Base-by-base conservation (phyloP, 129 eudicot species). In the Centella asiatica region DNA sequence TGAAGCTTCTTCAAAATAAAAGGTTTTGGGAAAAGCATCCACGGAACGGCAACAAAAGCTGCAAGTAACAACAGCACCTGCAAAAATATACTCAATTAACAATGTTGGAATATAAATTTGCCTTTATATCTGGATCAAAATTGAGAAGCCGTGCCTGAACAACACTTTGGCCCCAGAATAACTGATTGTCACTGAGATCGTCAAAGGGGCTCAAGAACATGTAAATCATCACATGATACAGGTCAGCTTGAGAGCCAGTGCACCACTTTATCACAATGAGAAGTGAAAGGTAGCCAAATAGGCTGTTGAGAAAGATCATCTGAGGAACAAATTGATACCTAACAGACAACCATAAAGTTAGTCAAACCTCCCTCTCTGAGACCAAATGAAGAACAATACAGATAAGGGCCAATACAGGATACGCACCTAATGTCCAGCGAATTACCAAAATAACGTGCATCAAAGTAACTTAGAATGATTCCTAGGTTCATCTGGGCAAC, bases 1-100 rank as follows among this genome's bases (percentile, higher is more conserved):
- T 93, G 88, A 64, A 76, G 92, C 72, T 72, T 93, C 72, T 75
- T 88, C 76, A 93, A 65, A 78, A 93, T 87, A 51, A 93, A 88
- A 67, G 99, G 99, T 81, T 93, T 93, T 49, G 99, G 99, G 60
- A 93, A 88, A 62, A 93, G 99, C 99, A 93, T 93, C 99, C 99
- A 93, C 33, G 99, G 99, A 74, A 93, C 99, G 60, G 99, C 99
- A 78, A 93, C 75, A 75, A 93, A 68, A 66, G 96, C 99, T 49
- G 78, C 59, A 57, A 93, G 69, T 83, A 93, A 77, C 84, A 93
- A 77, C 50, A 88, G 31, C 68, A 93, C 82, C 99, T 93, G 96
- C 82, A 76, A 75, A 69, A 58, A 18, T 51, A 39, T n/a, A 44
- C 56, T 39, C 51, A 68, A 44, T 69, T 40, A 52, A 64, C 48